phyloP scores from a whole-genome alignment of 495 filamentous ascomycete genomes.

The Viridothelium virens region DNA sequence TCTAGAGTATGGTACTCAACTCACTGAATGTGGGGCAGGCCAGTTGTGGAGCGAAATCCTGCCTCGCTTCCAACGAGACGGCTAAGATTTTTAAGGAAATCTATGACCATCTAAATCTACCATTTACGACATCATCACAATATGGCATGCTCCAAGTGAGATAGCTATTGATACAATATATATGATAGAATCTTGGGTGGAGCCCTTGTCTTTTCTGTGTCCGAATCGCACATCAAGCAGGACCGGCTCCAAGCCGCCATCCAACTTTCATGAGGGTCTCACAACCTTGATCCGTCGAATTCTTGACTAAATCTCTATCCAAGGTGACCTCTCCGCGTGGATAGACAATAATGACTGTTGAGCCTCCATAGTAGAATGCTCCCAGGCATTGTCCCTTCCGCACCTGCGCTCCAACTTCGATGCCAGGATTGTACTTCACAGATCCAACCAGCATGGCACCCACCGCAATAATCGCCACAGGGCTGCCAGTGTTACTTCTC shows the following conservation, averaged over 20 bases:
- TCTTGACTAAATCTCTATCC: slow-evolving; percentile 26
- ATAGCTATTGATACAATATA: no score
- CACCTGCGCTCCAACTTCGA: slow-evolving; percentile 23
- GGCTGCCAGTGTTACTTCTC: slow-evolving; percentile 30
- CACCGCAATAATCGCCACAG: slow-evolving; percentile 36
- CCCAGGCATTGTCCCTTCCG: slow-evolving; percentile 27
- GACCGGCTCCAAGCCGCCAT: slow-evolving; percentile 29
- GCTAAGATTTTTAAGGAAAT: no score
- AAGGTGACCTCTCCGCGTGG: slow-evolving; percentile 22
- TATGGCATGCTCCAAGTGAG: no score
- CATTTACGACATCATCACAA: no score
- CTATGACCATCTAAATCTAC: no score
- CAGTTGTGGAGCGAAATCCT: no score
- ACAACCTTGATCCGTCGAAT: slow-evolving; percentile 26
- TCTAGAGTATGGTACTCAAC: no score
- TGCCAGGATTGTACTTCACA: slow-evolving; percentile 37
- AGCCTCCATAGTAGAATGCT: slow-evolving; percentile 26
- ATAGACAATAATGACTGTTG: slow-evolving; percentile 25
- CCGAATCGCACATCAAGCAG: not conserved
- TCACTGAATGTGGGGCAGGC: no score
- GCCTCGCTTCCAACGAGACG: no score
- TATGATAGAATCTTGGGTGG: no score
- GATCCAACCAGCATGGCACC: slow-evolving; percentile 41
- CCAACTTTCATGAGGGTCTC: slow-evolving; percentile 36
- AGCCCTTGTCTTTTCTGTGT: not conserved